Evolutionary conservation across 352 stramenopile genomes (phyloP).

Genomic region (Phytophthora idaei): DNA sequence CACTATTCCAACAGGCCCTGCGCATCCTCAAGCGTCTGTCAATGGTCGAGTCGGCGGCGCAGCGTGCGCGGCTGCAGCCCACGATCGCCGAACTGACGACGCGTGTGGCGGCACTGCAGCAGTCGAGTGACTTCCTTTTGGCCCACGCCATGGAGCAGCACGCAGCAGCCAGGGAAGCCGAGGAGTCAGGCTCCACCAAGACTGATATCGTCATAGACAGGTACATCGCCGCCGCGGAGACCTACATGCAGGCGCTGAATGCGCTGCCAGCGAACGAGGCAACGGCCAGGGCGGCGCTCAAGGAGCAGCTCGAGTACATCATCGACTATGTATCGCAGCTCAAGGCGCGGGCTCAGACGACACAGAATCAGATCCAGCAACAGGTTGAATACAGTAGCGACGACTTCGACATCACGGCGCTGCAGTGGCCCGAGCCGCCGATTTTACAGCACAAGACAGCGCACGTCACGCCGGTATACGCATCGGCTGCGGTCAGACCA

Average conservation of each 20-base stretch:
- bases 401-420: slow-evolving; percentile 15
- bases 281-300: slow-evolving; percentile 43
- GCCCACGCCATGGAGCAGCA: slow-evolving; percentile 43
- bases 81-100: slow-evolving; percentile 60
- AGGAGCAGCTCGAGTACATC: slow-evolving; percentile 78
- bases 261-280: slow-evolving; percentile 41
- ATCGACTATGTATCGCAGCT: slow-evolving; percentile 69
- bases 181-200: slow-evolving; percentile 14
- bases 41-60: slow-evolving; percentile 75
- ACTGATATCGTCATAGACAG: slow-evolving; percentile 38
- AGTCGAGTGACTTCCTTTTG: slow-evolving; percentile 41
- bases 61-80: slow-evolving; percentile 62
- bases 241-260: slow-evolving; percentile 72
- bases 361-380: slow-evolving; percentile 12
- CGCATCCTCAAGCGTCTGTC: slow-evolving; percentile 69
- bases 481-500: slow-evolving; percentile 4
- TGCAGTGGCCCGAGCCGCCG: slow-evolving; percentile 55
- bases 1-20: slow-evolving; percentile 60
- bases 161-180: slow-evolving; percentile 31
- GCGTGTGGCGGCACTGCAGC: slow-evolving; percentile 50
- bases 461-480: slow-evolving; percentile 25
- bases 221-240: slow-evolving; percentile 63
- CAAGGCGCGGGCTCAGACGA: slow-evolving; percentile 33
- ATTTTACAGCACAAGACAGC: slow-evolving; percentile 24
- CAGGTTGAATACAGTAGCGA: not conserved